These are phyloP conservation scores for Anthracocystis walkeri DNA, from an alignment of 1,284 basidiomycete species.

Conservation along the genomic window DNA sequence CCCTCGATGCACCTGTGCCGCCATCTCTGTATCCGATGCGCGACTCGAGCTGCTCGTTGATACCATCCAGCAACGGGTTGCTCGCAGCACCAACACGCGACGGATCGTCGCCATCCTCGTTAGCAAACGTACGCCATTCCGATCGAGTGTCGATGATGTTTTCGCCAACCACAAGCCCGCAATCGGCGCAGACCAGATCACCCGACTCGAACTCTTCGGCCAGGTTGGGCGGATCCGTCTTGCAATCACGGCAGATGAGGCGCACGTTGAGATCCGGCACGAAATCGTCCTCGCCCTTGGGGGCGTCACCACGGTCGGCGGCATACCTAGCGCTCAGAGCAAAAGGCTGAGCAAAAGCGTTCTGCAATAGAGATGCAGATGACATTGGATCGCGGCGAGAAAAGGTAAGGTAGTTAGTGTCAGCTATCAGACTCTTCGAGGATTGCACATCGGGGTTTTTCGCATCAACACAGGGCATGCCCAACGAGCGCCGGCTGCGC, in stretches of 20 bases:
- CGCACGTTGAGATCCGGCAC: conserved; percentile 65
- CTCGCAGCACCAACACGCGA: conserved; percentile 98
- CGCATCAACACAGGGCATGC: not conserved
- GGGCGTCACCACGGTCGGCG: conserved; percentile 57
- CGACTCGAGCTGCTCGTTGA: conserved; percentile 91
- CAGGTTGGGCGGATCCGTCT: conserved; percentile 90
- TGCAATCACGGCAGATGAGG: conserved; percentile 85
- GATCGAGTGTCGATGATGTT: conserved; percentile 96
- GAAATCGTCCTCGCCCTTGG: conserved; percentile 60
- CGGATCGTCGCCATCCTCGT: conserved; percentile 95
- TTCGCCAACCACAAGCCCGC: conserved; percentile 94
- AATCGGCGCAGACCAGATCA: conserved; percentile 95
- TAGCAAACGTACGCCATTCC: conserved; percentile 98
- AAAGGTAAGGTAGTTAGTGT: conserved; percentile 5
- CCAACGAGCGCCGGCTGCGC: not conserved
- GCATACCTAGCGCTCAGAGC: conserved; percentile 63
- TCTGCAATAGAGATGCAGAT: conserved; percentile 14
- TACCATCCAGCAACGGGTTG: conserved; percentile 88
- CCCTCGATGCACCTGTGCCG: conserved; percentile 88
- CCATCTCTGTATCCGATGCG: conserved; percentile 94
- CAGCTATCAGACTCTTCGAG: not conserved
- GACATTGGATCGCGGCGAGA: not conserved
- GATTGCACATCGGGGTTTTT: not conserved
- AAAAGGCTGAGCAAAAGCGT: conserved; percentile 60
- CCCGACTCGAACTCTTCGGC: conserved; percentile 97